Percentiles rank a stretch among this genome's conserved stretches.
These are phyloP conservation scores for Wallacemonas rigidus DNA, from an alignment of 208 protist genomes.

Conservation along the genomic window DNA sequence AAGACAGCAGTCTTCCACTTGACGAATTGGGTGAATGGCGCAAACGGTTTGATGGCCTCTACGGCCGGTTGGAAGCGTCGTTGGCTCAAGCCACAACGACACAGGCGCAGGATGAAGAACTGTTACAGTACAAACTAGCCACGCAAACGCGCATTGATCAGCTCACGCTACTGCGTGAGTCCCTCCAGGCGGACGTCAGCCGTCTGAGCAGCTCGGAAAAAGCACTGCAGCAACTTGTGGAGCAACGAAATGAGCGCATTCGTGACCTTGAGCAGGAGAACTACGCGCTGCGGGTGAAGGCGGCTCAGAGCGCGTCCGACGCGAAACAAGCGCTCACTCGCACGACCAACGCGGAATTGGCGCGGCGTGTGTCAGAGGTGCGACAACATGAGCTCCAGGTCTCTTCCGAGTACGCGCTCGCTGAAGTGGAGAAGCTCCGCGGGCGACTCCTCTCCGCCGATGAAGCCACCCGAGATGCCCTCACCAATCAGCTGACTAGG, in stretches of 20 bases:
- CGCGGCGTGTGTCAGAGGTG: conserved; percentile 27
- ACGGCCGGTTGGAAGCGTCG: conserved; percentile 1
- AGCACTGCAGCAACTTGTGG: conserved; percentile 4
- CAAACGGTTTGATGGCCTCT: conserved; percentile 2
- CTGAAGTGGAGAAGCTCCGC: conserved; percentile 20
- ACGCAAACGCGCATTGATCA: conserved; percentile 10
- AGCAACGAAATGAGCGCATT: conserved; percentile 19
- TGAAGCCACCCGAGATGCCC: conserved; percentile 17
- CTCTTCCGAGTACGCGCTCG: conserved; percentile 22
- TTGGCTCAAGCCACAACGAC: neutral
- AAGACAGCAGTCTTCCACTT: neutral
- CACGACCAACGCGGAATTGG: conserved; percentile 22
- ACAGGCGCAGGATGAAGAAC: conserved; percentile 15
- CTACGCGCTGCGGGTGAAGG: conserved; percentile 21
- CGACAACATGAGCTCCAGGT: conserved; percentile 28
- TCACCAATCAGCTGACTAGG: conserved; percentile 38
- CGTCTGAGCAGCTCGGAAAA: neutral
- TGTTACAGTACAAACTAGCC: neutral
- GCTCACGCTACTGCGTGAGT: conserved; percentile 8
- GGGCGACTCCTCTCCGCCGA: conserved; percentile 16
- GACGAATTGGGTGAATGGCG: conserved; percentile 6
- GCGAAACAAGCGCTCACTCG: conserved; percentile 15
- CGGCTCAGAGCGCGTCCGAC: conserved; percentile 1
- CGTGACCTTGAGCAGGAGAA: conserved; percentile 18
- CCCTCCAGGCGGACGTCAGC: conserved; percentile 9